Evolutionary conservation across 345 rosid genomes (phyloP).

Genomic region (Populus ilicifolia): DNA sequence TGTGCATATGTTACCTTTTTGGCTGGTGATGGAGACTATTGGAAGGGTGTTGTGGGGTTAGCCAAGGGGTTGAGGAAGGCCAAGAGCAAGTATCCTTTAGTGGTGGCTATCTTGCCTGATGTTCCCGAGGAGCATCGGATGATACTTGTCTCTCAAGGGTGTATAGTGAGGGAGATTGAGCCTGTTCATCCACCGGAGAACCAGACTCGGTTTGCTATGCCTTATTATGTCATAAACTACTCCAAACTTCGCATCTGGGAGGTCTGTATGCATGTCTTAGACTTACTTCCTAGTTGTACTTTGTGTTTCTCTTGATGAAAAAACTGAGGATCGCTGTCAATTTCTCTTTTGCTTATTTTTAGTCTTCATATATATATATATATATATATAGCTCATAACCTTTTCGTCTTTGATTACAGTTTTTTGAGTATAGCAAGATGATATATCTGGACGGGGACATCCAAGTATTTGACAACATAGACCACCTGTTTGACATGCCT

Average conservation of each 20-base stretch:
- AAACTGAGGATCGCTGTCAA: background rate
- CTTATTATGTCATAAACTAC: constrained; percentile 77
- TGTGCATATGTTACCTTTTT: constrained; percentile 61
- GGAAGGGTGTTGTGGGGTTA: constrained; percentile 72
- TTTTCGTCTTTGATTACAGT: constrained; percentile 43
- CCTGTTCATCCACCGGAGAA: constrained; percentile 70
- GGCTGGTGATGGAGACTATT: constrained; percentile 73
- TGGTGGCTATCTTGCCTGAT: constrained; percentile 79
- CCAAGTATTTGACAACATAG: constrained; percentile 70
- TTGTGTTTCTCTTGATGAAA: background rate
- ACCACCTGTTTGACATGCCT: constrained; percentile 54
- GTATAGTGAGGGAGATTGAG: constrained; percentile 56
- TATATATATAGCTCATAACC: background rate
- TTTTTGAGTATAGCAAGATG: constrained; percentile 69
- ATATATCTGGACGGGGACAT: constrained; percentile 77
- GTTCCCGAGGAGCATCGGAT: constrained; percentile 72
- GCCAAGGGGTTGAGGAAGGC: constrained; percentile 76
- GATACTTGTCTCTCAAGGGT: constrained; percentile 62
- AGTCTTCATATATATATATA: background rate
- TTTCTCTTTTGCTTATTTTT: background rate
- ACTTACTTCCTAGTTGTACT: background rate
- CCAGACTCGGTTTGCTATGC: constrained; percentile 68
- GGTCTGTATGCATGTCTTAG: constrained; percentile 26
- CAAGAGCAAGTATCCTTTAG: constrained; percentile 56
- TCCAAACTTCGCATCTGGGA: constrained; percentile 87